Percentiles rank a stretch among this genome's conserved stretches.
Evolutionary conservation across 495 filamentous ascomycete species (phyloP).

Genomic region (Niebla homalea): DNA sequence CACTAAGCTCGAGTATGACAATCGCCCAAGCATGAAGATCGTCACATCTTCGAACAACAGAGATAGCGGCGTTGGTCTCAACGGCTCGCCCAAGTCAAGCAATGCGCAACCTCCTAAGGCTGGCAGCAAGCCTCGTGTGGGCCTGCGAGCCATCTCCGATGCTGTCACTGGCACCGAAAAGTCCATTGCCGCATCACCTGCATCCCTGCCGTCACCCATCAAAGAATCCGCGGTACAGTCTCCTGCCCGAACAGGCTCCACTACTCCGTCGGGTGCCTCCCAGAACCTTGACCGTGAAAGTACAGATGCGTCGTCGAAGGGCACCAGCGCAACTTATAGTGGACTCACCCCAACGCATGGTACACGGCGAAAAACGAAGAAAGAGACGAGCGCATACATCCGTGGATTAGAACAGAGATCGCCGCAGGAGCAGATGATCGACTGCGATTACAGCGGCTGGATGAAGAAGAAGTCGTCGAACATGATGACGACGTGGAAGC

Average conservation of each 20-base stretch:
- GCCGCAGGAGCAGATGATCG: conserved; percentile 71
- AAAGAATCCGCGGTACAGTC: conserved; percentile 55
- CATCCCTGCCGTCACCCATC: conserved; percentile 40
- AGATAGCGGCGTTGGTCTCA: conserved; percentile 36
- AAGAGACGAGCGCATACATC: conserved; percentile 86
- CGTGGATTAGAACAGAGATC: conserved; percentile 72
- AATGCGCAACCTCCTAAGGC: conserved; percentile 26
- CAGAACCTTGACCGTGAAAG: conserved; percentile 67
- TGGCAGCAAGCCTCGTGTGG: conserved; percentile 40
- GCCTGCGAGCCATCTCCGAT: conserved; percentile 71
- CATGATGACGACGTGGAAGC: conserved; percentile 93
- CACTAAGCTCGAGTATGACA: conserved; percentile 48
- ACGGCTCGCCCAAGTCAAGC: conserved; percentile 36
- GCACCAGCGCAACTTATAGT: conserved; percentile 40
- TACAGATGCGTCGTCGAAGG: conserved; percentile 48
- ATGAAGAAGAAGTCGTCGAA: conserved; percentile 99
- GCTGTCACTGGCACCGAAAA: conserved; percentile 53
- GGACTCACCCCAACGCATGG: conserved; percentile 25
- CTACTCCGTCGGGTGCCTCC: conserved; percentile 68
- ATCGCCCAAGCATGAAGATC: conserved; percentile 31
- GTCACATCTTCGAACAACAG: conserved; percentile 32
- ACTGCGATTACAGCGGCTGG: conserved; percentile 92
- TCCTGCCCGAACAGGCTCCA: conserved; percentile 66
- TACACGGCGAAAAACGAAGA: conserved; percentile 62
- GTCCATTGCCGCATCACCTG: conserved; percentile 36